A percentile compares a stretch with the other conserved stretches of the same genome.
Conservation (phyloP, 139 green algal genomes). For the Chlorella vulgaris region DNA sequence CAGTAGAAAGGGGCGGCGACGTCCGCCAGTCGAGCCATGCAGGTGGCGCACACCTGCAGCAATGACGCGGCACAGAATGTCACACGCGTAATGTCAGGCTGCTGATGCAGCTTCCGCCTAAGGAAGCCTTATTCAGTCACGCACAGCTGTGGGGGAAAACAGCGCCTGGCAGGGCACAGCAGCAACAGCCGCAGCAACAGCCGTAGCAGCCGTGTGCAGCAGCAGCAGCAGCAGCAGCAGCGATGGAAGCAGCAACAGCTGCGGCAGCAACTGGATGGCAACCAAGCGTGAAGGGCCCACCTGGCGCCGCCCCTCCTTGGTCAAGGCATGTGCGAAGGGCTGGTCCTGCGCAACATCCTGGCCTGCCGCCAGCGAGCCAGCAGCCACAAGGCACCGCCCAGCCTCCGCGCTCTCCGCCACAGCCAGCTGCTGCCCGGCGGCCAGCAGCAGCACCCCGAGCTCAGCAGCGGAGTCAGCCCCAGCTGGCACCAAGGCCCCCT, state of each 20-base stretch:
- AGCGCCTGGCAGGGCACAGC: too few relatives aligned
- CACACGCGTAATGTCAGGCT: too few relatives aligned
- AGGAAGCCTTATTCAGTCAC: too few relatives aligned
- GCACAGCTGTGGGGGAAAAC: too few relatives aligned
- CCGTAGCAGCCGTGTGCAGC: not conserved
- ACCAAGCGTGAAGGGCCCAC: not conserved
- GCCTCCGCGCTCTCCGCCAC: not conserved
- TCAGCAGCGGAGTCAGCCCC: not conserved
- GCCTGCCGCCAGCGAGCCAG: not conserved
- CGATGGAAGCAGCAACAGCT: not conserved
- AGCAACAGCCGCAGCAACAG: too few relatives aligned
- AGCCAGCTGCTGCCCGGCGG: not conserved
- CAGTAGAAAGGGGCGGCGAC: constrained; percentile 32
- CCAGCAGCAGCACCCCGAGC: not conserved
- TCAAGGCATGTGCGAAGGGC: constrained; percentile 36
- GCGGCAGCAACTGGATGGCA: not conserved
- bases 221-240: not conserved
- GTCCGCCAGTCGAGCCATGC: constrained; percentile 6
- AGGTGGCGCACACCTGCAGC: constrained; percentile 34
- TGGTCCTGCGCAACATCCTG: constrained; percentile 42
- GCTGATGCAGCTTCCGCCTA: too few relatives aligned
- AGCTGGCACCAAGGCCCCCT: too few relatives aligned
- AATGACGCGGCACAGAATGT: not conserved
- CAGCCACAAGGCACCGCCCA: constrained; percentile 23
- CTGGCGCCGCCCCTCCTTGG: constrained; percentile 35